Evolutionary conservation across 1,139 yeast species (phyloP).

Genomic region (Yamadazyma siamensis): DNA sequence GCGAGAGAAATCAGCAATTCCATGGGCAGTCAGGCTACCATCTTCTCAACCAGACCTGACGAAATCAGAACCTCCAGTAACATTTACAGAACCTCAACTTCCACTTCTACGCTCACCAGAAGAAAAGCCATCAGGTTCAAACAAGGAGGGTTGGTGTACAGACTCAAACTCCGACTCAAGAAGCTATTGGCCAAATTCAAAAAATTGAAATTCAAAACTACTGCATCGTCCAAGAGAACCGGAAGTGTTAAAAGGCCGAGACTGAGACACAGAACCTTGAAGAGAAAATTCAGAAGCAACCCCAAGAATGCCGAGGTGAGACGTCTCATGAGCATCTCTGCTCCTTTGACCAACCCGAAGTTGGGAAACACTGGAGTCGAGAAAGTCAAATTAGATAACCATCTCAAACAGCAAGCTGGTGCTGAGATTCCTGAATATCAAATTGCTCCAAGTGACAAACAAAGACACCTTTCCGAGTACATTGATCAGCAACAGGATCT

Average conservation of each 20-base stretch:
- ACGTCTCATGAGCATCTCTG: slow-evolving; percentile 17
- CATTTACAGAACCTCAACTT: slow-evolving; percentile 12
- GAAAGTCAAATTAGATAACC: slow-evolving; percentile 23
- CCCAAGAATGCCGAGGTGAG: slow-evolving; percentile 16
- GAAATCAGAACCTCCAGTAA: slow-evolving; percentile 12
- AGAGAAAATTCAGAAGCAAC: slow-evolving; percentile 17
- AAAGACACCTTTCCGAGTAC: slow-evolving; percentile 23
- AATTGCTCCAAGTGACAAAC: slow-evolving; percentile 7
- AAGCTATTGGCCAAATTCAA: slow-evolving; percentile 23
- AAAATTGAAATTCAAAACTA: slow-evolving; percentile 20
- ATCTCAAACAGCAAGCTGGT: slow-evolving; percentile 27
- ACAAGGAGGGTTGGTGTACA: slow-evolving; percentile 29
- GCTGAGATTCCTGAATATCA: slow-evolving; percentile 15
- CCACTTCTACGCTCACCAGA: slow-evolving; percentile 21
- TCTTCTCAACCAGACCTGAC: slow-evolving; percentile 37
- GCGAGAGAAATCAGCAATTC: slow-evolving; percentile 31
- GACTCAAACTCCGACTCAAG: slow-evolving; percentile 26
- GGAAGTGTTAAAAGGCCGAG: slow-evolving; percentile 12
- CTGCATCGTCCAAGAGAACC: slow-evolving; percentile 27
- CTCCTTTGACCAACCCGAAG: slow-evolving; percentile 27
- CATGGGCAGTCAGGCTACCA: slow-evolving; percentile 46
- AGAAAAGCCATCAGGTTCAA: slow-evolving; percentile 35
- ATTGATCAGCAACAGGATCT: slow-evolving; percentile 28
- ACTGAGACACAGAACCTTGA: slow-evolving; percentile 14
- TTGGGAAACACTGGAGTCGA: slow-evolving; percentile 22